Base-by-base conservation (phyloP, 2,329 filamentous ascomycete genomes). In the Colletotrichum theobromicola region DNA sequence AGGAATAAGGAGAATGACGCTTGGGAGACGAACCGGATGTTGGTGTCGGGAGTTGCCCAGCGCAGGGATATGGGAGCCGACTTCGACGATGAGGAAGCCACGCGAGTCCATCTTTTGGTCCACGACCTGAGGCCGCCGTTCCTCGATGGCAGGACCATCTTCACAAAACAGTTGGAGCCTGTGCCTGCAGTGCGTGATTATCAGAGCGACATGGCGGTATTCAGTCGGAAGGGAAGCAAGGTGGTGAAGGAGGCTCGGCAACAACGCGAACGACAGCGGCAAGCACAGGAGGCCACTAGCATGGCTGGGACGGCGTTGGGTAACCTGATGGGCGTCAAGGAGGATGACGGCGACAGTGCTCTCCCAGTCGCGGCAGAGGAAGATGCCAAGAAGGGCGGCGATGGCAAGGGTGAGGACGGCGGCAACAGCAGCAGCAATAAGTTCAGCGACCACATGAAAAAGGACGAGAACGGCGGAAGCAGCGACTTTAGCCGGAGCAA, bases 1-100 rank as follows among this genome's bases (percentile, higher is more conserved):
- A 94, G 96, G 79, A 95, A 98, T 83, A 95, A 94, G 81, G 97
- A 99, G 81, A 95, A 97, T 57, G 97, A 99, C 84, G 96, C 96
- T 0, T 99, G 97, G 97, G 97, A 99, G 84, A 97, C 96, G 18
- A 99, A 99, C 83, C 94, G 97, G 74, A 98, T 99, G 97, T 89
- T 99, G 75, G 97, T 96, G 2, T 98, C 96, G 24, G 96, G 96
- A 71, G 96, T 99, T 21, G 97, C 97, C 21, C 97, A 99, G 83
- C 89, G 96, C 80, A 89, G 95, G 78, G 94, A 97, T 79, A 91
- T 95, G 81, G 93, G 93, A 28, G 90, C 91, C 62, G 95, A 97
- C 81, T 98, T 98, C 80, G 93, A 98, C 77, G 97, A 99, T 77
- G 94, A 98, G 63, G 97, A 99, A 81, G 92, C 92, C 28, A 98